Percentiles rank a stretch among this genome's conserved stretches.
These are phyloP conservation scores for Cicer cuneatum DNA, from an alignment of 306 rosid genomes.

Conservation along the genomic window DNA sequence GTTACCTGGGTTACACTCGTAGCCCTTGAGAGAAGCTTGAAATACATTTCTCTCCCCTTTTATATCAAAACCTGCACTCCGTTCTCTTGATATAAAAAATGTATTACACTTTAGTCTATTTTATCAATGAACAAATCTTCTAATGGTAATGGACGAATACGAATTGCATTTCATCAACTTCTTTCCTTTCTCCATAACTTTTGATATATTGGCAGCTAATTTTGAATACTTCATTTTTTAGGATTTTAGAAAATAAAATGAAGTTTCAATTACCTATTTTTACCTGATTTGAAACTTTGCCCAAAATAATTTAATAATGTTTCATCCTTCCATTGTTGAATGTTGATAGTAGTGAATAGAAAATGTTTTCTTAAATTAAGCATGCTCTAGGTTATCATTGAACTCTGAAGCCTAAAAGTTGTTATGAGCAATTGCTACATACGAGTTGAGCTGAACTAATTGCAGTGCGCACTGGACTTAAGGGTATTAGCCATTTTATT, in stretches of 20 bases:
- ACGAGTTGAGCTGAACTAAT: constrained; percentile 6
- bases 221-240: background rate
- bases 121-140: no score
- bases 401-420: constrained; percentile 1
- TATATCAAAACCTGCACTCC: no score
- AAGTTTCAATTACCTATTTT: background rate
- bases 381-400: background rate
- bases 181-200: no score
- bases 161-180: no score
- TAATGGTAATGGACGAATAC: no score
- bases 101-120: no score
- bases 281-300: background rate
- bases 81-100: no score
- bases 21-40: no score
- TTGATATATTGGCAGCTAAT: no score
- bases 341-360: background rate
- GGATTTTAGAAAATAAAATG: background rate
- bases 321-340: background rate
- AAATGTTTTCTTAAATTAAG: background rate
- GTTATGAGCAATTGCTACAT: constrained; percentile 2
- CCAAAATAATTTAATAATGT: background rate
- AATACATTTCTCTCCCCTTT: no score
- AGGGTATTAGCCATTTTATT: constrained; percentile 5
- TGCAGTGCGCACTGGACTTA: background rate
- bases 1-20: background rate